Base-by-base conservation (phyloP, 1,284 basidiomycete genomes). In the Ganoderma meredithae region DNA sequence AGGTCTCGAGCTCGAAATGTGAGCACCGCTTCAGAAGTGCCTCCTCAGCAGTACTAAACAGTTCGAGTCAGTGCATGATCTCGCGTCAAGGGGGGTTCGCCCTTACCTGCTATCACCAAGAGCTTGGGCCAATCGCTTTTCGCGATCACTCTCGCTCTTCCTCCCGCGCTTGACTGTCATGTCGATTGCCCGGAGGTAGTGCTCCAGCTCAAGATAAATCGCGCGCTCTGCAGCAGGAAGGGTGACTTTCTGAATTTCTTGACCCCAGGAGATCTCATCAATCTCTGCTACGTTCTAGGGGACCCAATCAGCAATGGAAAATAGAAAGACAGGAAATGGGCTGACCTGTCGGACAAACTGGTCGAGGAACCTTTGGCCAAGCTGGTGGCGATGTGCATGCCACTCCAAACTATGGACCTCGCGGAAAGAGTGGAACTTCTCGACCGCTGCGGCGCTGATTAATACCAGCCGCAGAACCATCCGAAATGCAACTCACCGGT, bases 401-500 rank as follows among this genome's bases (percentile, higher is more conserved):
- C 96, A 98, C 71, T 96, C 93, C 25, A 93, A 80, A 56, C 92
- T 96, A 76, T 95, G 96, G 22, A 96, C 92, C 76, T 98, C 97
- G 36, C 96, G 90, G 90, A 97, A 98, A 0, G 96, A 97, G 79
- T 98, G 95, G 86, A 98, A 98, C 73, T 90, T 90, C 78, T 98
- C 96, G 60, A 93, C 95, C 67, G 90, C 93, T 95, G 72, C n/a
- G 74, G 55, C 1, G 27, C 19, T 7, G n/a, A 49, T 71, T 19
- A 69, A 60, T 31, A 58, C 9, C n/a, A 1, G 40, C 12, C 22
- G 6, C 39, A 55, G 13, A 67, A 47, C 69, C 56, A 61, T 25
- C 56, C 62, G 22, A 39, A 12, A 33, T 53, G n/a, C 17, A 9
- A 79, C 84, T 69, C 77, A 92, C 93, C 90, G 5, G 96, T 97